Percentiles rank a stretch among this genome's conserved stretches.
phyloP scores from a whole-genome alignment of 2,329 filamentous ascomycete genomes.

The Alternaria sp. region DNA sequence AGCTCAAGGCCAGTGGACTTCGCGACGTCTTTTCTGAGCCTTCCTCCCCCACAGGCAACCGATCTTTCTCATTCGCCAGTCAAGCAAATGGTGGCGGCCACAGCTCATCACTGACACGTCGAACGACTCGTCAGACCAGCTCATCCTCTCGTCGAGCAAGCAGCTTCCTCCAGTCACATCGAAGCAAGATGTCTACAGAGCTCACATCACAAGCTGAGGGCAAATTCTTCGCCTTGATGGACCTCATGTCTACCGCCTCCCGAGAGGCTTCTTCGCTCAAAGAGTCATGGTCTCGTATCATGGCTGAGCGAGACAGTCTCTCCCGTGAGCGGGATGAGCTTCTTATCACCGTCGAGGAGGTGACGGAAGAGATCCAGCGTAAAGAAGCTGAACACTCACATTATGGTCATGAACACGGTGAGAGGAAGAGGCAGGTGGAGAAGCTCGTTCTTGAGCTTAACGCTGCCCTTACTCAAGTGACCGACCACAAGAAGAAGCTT shows the following conservation, averaged over 20 bases:
- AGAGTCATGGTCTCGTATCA: slow-evolving; percentile 32
- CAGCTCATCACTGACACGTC: slow-evolving; percentile 16
- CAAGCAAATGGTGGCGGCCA: slow-evolving; percentile 2
- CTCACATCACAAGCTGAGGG: slow-evolving; percentile 32
- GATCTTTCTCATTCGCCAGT: slow-evolving; percentile 17
- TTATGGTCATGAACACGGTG: slow-evolving; percentile 28
- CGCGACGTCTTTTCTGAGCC: slow-evolving; percentile 33
- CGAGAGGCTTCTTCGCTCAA: slow-evolving; percentile 32
- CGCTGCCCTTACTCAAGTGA: slow-evolving; percentile 21
- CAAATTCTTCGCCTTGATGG: slow-evolving; percentile 38
- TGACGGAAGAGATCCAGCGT: slow-evolving; percentile 31
- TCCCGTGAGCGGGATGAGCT: slow-evolving; percentile 28
- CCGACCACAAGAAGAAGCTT: slow-evolving; percentile 34
- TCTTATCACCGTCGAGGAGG: slow-evolving; percentile 25
- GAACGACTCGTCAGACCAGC: slow-evolving; percentile 25
- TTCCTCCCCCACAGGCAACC: slow-evolving; percentile 17
- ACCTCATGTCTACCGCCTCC: slow-evolving; percentile 34
- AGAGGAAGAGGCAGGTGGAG: slow-evolving; percentile 29
- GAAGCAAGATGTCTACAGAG: slow-evolving; percentile 32
- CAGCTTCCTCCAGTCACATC: slow-evolving; percentile 32
- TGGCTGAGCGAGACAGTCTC: slow-evolving; percentile 35
- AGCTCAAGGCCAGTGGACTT: slow-evolving; percentile 27
- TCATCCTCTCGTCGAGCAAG: slow-evolving; percentile 26
- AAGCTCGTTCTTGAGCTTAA: slow-evolving; percentile 31
- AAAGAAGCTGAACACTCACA: slow-evolving; percentile 28